A percentile compares a stretch with the other conserved stretches of the same genome.
phyloP scores from a whole-genome alignment of 768 basidiomycete genomes.

The Suillus clintonianus region DNA sequence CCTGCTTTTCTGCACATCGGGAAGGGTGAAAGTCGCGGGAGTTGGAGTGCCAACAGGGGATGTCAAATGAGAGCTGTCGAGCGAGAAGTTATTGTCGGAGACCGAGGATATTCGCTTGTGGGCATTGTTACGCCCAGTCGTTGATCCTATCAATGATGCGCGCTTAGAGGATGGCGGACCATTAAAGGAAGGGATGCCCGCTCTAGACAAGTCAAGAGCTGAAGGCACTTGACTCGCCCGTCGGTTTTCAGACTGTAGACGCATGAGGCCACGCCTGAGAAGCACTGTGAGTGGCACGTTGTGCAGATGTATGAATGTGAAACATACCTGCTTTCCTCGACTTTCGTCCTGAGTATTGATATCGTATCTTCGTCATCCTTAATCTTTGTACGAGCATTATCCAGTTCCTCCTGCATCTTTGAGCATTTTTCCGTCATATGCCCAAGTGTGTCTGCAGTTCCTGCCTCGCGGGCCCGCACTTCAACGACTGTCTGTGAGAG shows the following conservation, averaged over 20 bases:
- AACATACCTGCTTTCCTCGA: constrained; percentile 81
- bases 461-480: constrained; percentile 55
- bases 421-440: constrained; percentile 69
- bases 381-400: constrained; percentile 48
- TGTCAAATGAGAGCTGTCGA: constrained; percentile 44
- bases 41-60: constrained; percentile 35
- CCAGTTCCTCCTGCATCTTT: constrained; percentile 56
- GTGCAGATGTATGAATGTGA: neutral
- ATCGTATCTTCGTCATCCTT: constrained; percentile 82
- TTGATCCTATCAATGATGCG: constrained; percentile 70
- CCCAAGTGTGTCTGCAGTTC: constrained; percentile 62
- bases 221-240: constrained; percentile 55
- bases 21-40: constrained; percentile 37
- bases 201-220: constrained; percentile 58
- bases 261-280: constrained; percentile 82
- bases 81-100: constrained; percentile 50
- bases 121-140: constrained; percentile 43
- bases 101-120: constrained; percentile 78
- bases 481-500: constrained; percentile 53
- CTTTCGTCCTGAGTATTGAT: constrained; percentile 72
- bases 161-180: constrained; percentile 63
- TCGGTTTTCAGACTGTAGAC: constrained; percentile 76
- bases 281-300: constrained; percentile 11
- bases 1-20: constrained; percentile 16
- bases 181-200: constrained; percentile 37